Evolutionary conservation across 495 filamentous ascomycete species (phyloP).

Genomic region (Neurospora sp.): DNA sequence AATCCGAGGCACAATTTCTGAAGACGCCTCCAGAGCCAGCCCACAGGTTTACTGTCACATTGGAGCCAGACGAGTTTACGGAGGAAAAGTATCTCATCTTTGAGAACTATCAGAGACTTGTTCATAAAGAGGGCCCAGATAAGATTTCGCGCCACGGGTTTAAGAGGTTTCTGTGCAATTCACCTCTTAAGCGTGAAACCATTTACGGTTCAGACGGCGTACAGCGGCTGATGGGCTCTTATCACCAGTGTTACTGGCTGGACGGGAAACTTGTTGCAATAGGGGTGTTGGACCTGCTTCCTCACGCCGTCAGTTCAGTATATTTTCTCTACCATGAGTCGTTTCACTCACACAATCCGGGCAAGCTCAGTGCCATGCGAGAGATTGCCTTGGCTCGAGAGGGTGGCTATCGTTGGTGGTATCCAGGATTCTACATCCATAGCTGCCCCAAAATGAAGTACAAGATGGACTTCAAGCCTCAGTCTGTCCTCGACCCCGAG

Average conservation of each 20-base stretch:
- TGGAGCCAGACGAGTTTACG: constrained; percentile 72
- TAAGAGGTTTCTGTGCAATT: constrained; percentile 71
- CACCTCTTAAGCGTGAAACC: constrained; percentile 53
- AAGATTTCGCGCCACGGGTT: constrained; percentile 64
- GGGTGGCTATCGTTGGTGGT: constrained; percentile 54
- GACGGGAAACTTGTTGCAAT: constrained; percentile 84
- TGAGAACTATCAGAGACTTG: constrained; percentile 70
- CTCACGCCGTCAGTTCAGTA: constrained; percentile 80
- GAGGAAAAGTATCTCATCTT: constrained; percentile 82
- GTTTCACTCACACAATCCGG: constrained; percentile 67
- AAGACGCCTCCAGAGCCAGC: constrained; percentile 55
- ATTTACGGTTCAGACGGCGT: constrained; percentile 31
- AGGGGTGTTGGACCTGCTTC: constrained; percentile 80
- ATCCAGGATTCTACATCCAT: constrained; percentile 42
- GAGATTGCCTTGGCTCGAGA: constrained; percentile 76
- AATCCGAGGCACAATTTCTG: constrained; percentile 42
- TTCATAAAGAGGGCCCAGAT: constrained; percentile 64
- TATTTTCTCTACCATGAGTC: constrained; percentile 91
- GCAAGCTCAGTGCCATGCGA: constrained; percentile 77
- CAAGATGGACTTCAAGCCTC: constrained; percentile 78
- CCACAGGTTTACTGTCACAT: constrained; percentile 65
- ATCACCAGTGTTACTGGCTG: constrained; percentile 88
- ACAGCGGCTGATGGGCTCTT: constrained; percentile 67
- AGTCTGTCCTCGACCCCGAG: constrained; percentile 76
- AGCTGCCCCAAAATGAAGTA: constrained; percentile 53